Conservation (phyloP, 495 filamentous ascomycete species). For the Talaromyces trachyspermus region DNA sequence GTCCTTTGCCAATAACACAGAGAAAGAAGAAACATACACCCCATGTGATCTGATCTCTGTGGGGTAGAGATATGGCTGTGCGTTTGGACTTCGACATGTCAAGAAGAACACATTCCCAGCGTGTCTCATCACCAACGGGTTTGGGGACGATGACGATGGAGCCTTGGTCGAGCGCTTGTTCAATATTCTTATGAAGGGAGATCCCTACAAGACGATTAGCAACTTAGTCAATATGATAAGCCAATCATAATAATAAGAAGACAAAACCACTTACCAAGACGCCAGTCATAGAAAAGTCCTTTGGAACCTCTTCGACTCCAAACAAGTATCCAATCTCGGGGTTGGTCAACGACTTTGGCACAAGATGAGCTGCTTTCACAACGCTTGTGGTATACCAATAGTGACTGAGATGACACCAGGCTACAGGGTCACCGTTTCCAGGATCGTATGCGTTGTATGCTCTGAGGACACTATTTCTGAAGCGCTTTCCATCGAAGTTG, state of each 20-base stretch:
- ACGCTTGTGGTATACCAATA: not conserved
- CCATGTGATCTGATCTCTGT: not conserved
- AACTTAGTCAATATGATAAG: not conserved
- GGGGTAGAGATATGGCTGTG: not conserved
- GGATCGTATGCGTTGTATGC: not conserved
- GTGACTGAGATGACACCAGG: slow-evolving; percentile 12
- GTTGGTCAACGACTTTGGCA: slow-evolving; percentile 10
- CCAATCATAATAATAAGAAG: not conserved
- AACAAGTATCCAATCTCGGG: slow-evolving; percentile 14
- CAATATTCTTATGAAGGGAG: not conserved
- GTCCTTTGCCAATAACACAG: not conserved
- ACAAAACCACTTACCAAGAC: slow-evolving; percentile 1
- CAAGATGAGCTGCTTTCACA: slow-evolving; percentile 16
- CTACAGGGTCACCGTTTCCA: not conserved
- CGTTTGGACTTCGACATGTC: not conserved
- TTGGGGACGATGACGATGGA: slow-evolving; percentile 1
- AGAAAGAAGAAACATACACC: not conserved
- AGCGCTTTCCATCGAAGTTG: slow-evolving; percentile 6
- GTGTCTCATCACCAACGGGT: not conserved
- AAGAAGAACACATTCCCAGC: slow-evolving; percentile 4
- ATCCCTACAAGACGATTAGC: slow-evolving; percentile 1
- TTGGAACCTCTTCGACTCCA: slow-evolving; percentile 8
- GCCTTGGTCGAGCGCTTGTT: not conserved
- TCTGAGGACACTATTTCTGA: slow-evolving; percentile 4
- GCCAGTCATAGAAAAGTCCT: slow-evolving; percentile 3